Evolutionary conservation across 352 stramenopile species (phyloP), one percentile per base, ranked within the genome.

Genomic region (Phytophthora sansomeana): DNA sequence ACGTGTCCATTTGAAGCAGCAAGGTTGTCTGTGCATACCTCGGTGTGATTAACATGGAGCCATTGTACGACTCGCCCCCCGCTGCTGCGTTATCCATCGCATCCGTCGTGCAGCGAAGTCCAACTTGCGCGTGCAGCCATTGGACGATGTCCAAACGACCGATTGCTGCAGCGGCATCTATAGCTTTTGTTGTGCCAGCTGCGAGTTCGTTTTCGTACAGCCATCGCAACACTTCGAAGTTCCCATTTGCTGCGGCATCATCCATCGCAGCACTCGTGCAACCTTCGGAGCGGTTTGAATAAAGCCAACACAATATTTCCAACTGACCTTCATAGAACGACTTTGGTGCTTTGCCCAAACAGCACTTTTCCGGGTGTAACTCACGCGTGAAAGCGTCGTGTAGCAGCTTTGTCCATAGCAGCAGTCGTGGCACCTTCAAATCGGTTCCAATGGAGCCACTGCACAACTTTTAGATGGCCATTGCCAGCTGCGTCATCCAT

Each of bases 391-490:
- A 54, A 35, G 17, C 14, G 21, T 54, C 30, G 16, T 1, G 21
- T 30, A 35, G 42, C 54, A 16, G 42, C 42, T 39, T 48, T 54
- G 30, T 54, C 42, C 19, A 62, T 54, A 38, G 54, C 42, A 4
- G 30, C 42, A 9, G 19, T 43, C 5, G 54, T 50, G 30, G 39
- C 48, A 21, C 53, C 41, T 41, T 61, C 53, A 3, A 29, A 52
- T 33, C 53, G 53, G 30, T 61, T 36, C 3, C 6, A 33, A 26
- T 67, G 50, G 8, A 67, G 33, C 50, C 59, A 67, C 32, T 67
- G 16, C 6, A 67, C 42, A 1, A 67, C 51, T 21, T 67, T 53
- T 14, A 67, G 38, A 44, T 67, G 59, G 3, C 59, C 50, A 21
- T 67, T 67, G 8, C 17, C 49, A 28, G 59, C 59, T 24, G 51